Conservation (phyloP, 768 basidiomycete genomes). For the Steccherinum ochraceum region DNA sequence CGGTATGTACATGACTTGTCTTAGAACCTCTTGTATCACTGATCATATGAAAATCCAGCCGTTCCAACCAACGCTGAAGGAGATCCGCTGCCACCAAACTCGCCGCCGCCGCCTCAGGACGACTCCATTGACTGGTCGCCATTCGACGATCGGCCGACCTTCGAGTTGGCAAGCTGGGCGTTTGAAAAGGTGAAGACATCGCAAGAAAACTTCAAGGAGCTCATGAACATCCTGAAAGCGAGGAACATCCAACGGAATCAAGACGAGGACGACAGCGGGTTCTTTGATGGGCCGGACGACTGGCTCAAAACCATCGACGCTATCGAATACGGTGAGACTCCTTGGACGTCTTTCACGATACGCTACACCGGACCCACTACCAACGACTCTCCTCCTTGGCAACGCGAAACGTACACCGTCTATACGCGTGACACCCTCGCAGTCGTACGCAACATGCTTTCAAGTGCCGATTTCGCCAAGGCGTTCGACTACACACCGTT, state of each 20-base stretch:
- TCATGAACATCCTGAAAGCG: neutral
- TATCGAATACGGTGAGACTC: neutral
- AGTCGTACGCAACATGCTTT: slow-evolving; percentile 19
- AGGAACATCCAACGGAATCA: neutral
- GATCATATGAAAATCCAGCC: neutral
- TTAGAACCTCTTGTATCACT: neutral
- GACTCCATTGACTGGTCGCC: neutral
- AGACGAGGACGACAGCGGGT: neutral
- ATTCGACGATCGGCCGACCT: neutral
- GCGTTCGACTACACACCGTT: slow-evolving; percentile 19
- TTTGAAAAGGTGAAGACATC: neutral
- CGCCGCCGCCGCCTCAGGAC: neutral
- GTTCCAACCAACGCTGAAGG: neutral
- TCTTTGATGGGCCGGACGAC: neutral
- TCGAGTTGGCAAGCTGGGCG: neutral
- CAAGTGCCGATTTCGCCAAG: slow-evolving; percentile 16
- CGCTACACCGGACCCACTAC: neutral
- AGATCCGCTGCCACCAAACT: neutral
- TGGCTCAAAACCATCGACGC: neutral
- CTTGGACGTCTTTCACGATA: neutral
- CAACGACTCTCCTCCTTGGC: slow-evolving; percentile 22
- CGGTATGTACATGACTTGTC: neutral
- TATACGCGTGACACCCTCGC: slow-evolving; percentile 15
- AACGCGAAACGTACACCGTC: slow-evolving; percentile 19
- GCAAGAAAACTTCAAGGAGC: neutral